These are phyloP conservation scores for Aquilaria yunnanensis DNA, from an alignment of 345 rosid species.

Conservation along the genomic window DNA sequence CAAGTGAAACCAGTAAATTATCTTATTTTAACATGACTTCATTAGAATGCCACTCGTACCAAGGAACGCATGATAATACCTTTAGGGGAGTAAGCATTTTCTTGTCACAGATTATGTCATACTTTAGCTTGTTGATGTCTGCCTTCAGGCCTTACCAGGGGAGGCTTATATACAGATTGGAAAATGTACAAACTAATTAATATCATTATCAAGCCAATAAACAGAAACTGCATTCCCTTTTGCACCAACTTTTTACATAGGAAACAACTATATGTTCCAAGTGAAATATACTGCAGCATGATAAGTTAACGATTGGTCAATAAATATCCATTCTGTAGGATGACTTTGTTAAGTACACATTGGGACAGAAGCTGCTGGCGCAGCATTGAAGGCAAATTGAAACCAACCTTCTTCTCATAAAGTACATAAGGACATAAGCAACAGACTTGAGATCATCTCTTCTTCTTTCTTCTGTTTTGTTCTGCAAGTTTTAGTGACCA, in stretches of 20 bases:
- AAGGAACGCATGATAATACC: constrained; percentile 32
- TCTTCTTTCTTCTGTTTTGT: constrained; percentile 72
- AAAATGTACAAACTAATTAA: background rate
- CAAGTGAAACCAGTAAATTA: too few species aligned
- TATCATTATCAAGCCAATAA: background rate
- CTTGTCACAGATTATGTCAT: constrained; percentile 94
- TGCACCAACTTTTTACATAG: too few species aligned
- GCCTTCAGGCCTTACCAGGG: constrained; percentile 98
- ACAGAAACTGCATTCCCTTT: background rate
- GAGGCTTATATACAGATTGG: constrained; percentile 41
- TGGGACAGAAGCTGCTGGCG: too few species aligned
- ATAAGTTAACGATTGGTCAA: too few species aligned
- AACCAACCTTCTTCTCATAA: constrained; percentile 83
- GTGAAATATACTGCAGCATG: too few species aligned
- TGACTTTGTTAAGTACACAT: too few species aligned
- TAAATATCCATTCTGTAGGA: too few species aligned
- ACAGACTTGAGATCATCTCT: constrained; percentile 93
- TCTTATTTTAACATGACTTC: too few species aligned
- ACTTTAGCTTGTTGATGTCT: constrained; percentile 95
- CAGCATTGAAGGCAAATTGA: constrained; percentile 2
- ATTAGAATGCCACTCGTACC: background rate
- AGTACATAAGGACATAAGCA: constrained; percentile 97
- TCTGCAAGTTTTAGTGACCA: constrained; percentile 36
- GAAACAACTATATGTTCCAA: too few species aligned
- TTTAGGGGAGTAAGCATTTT: constrained; percentile 87